Percentiles rank a stretch among this genome's conserved stretches.
Evolutionary conservation across 2,329 filamentous ascomycete species (phyloP).

Genomic region (Thelonectria olida): DNA sequence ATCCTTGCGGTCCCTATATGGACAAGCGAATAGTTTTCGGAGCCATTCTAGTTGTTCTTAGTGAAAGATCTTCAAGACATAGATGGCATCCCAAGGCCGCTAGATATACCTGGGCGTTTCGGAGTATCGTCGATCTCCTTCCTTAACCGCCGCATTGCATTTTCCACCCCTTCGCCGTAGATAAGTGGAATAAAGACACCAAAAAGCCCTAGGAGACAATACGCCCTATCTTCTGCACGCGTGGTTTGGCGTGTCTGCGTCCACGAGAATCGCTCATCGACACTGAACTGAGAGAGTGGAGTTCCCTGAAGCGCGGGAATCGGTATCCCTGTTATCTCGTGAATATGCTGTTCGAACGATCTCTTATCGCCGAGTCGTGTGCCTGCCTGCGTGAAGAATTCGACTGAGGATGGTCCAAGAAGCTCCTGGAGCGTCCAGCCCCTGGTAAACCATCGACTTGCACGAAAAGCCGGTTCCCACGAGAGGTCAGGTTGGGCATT

Average conservation of each 20-base stretch:
- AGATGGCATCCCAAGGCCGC: too few species aligned
- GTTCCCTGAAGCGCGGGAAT: background rate
- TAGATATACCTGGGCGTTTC: too few species aligned
- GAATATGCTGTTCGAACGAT: background rate
- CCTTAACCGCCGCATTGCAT: background rate
- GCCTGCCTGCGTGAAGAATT: too few species aligned
- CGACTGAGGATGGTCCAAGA: background rate
- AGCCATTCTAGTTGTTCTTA: background rate
- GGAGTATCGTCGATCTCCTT: background rate
- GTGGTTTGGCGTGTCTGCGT: background rate
- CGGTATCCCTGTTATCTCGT: background rate
- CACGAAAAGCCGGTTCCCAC: background rate
- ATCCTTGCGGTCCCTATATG: constrained; percentile 1
- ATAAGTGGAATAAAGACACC: background rate
- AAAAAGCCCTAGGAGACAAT: background rate
- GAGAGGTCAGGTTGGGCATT: too few species aligned
- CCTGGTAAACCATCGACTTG: background rate
- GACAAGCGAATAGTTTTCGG: background rate
- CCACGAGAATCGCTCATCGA: background rate
- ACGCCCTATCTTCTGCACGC: background rate
- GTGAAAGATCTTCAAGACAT: too few species aligned
- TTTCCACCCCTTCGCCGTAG: background rate
- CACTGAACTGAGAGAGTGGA: background rate
- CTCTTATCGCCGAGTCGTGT: too few species aligned
- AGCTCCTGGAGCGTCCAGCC: background rate